A percentile compares a stretch with the other conserved stretches of the same genome.
Conservation (phyloP, 768 basidiomycete species). For the Punctularia strigosozonata region DNA sequence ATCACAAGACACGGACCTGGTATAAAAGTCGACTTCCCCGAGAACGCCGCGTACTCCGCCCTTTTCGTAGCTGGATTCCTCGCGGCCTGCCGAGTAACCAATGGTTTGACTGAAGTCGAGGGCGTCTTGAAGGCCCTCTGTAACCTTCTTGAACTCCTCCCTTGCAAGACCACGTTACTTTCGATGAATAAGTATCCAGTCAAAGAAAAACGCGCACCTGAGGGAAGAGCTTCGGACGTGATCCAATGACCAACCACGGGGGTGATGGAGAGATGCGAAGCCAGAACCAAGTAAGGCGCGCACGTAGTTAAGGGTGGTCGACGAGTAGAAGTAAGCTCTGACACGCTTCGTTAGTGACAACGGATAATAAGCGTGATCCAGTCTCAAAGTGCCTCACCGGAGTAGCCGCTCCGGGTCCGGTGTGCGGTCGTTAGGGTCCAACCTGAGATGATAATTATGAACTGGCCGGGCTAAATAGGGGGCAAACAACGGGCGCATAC, state of each 20-base stretch:
- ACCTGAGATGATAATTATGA: constrained; percentile 23
- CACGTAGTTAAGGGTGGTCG: constrained; percentile 87
- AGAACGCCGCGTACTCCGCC: constrained; percentile 63
- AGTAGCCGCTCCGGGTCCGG: constrained; percentile 88
- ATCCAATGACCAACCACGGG: constrained; percentile 81
- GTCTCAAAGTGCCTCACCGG: constrained; percentile 29
- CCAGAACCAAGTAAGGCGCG: constrained; percentile 83
- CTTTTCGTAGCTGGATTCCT: constrained; percentile 43
- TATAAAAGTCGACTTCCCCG: constrained; percentile 90
- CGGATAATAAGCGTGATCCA: not conserved
- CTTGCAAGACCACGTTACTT: constrained; percentile 23
- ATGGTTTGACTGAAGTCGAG: constrained; percentile 89
- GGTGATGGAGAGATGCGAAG: constrained; percentile 88
- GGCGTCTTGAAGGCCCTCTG: constrained; percentile 77
- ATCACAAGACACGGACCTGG: constrained; percentile 49
- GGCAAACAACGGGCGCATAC: constrained; percentile 22
- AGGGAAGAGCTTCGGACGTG: constrained; percentile 83
- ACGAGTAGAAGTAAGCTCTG: constrained; percentile 94
- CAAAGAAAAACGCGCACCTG: constrained; percentile 25
- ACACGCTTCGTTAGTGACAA: not conserved
- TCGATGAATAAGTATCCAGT: constrained; percentile 4
- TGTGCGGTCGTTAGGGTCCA: constrained; percentile 65
- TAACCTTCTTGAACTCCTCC: constrained; percentile 75
- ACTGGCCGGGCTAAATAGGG: not conserved
- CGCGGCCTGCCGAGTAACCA: constrained; percentile 44